Conservation (phyloP, 306 rosid species). For the Astragalus membranaceus region DNA sequence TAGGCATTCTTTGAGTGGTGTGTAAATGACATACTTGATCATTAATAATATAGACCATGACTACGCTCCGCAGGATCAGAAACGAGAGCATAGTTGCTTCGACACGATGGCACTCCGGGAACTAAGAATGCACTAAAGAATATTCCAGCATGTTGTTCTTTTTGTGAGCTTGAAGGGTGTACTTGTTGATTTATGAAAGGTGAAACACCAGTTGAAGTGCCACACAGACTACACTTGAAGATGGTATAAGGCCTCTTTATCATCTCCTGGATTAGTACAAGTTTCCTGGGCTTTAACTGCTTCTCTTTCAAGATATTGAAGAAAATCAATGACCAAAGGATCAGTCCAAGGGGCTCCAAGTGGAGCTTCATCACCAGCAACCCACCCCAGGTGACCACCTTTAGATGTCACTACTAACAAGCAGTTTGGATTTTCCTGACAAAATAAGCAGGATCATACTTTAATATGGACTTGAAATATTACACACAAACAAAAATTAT, state of each 20-base stretch:
- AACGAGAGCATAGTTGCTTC: background rate
- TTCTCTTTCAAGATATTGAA: conserved; percentile 55
- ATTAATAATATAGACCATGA: background rate
- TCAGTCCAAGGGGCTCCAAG: conserved; percentile 90
- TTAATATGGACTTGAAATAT: background rate
- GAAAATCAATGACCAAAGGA: conserved; percentile 70
- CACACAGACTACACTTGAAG: conserved; percentile 33
- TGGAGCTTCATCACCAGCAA: conserved; percentile 84
- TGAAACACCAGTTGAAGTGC: background rate
- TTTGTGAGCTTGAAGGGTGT: background rate
- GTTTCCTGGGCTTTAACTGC: conserved; percentile 16
- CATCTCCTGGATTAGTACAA: background rate
- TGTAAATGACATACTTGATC: background rate
- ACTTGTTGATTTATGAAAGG: background rate
- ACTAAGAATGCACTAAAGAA: background rate
- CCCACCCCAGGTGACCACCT: conserved; percentile 97
- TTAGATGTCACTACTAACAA: conserved; percentile 80
- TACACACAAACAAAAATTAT: background rate
- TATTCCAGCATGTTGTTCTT: background rate
- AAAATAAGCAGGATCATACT: conserved; percentile 13
- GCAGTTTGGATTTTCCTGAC: conserved; percentile 80
- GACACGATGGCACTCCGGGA: background rate
- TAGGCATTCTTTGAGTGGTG: background rate
- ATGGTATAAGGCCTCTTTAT: conserved; percentile 24
- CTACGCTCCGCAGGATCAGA: background rate